Evolutionary conservation across 805 yeast species (phyloP).

Genomic region (Candida saitoana): DNA sequence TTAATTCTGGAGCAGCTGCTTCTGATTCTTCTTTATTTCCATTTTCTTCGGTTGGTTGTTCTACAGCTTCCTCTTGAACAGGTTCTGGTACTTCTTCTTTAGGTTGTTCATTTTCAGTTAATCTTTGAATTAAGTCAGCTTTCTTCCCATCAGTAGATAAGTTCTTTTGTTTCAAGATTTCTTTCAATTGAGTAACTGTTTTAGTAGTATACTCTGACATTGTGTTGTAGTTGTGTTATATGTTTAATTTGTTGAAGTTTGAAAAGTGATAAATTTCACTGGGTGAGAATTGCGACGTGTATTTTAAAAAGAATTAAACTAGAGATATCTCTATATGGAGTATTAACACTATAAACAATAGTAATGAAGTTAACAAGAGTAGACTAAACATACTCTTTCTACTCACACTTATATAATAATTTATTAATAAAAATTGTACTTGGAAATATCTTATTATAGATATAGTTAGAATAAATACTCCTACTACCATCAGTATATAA

Average conservation of each 20-base stretch:
- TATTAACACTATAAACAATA: constrained; percentile 17
- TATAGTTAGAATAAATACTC: constrained; percentile 15
- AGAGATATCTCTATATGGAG: constrained; percentile 15
- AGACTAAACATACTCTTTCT: constrained; percentile 17
- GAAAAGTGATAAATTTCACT: too few species aligned
- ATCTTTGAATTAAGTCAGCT: constrained; percentile 65
- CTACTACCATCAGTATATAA: constrained; percentile 13
- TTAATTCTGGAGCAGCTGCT: constrained; percentile 9
- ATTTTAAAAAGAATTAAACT: too few species aligned
- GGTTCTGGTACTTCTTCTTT: constrained; percentile 11
- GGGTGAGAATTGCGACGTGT: not conserved
- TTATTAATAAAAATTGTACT: constrained; percentile 20
- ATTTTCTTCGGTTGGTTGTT: constrained; percentile 8
- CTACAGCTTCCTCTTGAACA: constrained; percentile 10
- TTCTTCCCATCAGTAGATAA: constrained; percentile 75
- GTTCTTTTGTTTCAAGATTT: constrained; percentile 60
- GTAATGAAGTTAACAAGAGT: constrained; percentile 15
- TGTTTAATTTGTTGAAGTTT: too few species aligned
- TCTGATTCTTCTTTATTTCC: constrained; percentile 10
- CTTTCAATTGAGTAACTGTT: constrained; percentile 84
- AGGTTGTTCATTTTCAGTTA: constrained; percentile 42
- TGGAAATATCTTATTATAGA: constrained; percentile 23
- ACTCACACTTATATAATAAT: constrained; percentile 21
- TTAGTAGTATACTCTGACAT: constrained; percentile 59
- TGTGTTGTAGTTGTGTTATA: constrained; percentile 5